Percentiles rank a stretch among this genome's conserved stretches.
These are phyloP conservation scores for Cinnamomum chago DNA, from an alignment of 164 flowering plant species.

Conservation along the genomic window DNA sequence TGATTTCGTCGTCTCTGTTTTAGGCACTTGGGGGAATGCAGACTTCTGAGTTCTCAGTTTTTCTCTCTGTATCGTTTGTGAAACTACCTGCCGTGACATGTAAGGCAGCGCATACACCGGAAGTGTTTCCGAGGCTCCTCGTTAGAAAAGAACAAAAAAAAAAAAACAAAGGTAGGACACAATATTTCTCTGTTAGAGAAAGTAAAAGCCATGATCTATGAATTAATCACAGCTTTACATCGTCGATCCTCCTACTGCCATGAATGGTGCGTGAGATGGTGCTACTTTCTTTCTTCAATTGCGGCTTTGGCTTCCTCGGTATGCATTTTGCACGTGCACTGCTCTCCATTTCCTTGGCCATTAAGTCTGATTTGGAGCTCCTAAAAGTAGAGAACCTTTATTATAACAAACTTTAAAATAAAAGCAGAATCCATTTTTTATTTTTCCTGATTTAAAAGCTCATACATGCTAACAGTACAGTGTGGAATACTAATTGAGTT, in stretches of 20 bases:
- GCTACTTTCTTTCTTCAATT: slow-evolving; percentile 24
- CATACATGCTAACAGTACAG: too few species aligned
- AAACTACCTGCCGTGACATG: background rate
- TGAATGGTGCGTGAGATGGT: slow-evolving; percentile 12
- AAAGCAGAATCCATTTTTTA: too few species aligned
- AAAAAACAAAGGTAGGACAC: too few species aligned
- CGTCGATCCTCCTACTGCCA: slow-evolving; percentile 14
- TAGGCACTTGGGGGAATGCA: background rate
- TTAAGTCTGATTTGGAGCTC: slow-evolving; percentile 37
- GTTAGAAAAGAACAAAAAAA: background rate
- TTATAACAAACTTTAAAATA: too few species aligned
- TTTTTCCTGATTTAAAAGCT: too few species aligned
- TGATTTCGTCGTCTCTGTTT: background rate
- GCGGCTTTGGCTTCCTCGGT: slow-evolving; percentile 44
- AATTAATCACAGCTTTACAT: slow-evolving; percentile 10
- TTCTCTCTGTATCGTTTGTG: background rate
- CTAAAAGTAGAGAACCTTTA: slow-evolving; percentile 17
- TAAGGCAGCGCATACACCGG: background rate
- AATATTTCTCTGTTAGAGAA: background rate
- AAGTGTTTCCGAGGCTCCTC: background rate
- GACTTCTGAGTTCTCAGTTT: too few species aligned
- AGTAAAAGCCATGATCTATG: background rate
- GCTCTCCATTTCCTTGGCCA: slow-evolving; percentile 35
- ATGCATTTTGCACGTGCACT: slow-evolving; percentile 46
- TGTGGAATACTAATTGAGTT: too few species aligned